These are phyloP conservation scores for Thalassiosira livingstoniorum DNA, from an alignment of 352 stramenopile genomes.

Conservation along the genomic window DNA sequence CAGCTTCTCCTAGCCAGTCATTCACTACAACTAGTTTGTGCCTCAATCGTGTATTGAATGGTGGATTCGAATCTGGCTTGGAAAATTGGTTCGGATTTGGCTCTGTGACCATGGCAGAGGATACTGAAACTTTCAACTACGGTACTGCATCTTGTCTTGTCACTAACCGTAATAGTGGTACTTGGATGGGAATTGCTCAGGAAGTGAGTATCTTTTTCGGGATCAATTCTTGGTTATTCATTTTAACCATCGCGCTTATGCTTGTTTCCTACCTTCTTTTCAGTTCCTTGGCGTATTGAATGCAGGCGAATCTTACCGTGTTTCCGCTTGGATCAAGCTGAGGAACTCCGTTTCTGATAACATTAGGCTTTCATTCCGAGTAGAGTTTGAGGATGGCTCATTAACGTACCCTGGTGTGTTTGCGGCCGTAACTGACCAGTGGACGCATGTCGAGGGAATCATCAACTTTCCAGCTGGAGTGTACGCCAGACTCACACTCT, in stretches of 20 bases:
- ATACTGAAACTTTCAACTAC: background rate
- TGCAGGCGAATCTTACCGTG: too few species aligned
- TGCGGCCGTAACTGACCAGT: background rate
- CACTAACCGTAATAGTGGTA: too few species aligned
- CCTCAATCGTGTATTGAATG: background rate
- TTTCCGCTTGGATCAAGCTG: too few species aligned
- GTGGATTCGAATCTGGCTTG: background rate
- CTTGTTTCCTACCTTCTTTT: too few species aligned
- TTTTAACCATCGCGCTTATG: too few species aligned
- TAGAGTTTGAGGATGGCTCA: too few species aligned
- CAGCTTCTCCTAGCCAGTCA: background rate
- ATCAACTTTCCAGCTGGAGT: background rate
- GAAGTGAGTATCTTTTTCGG: too few species aligned
- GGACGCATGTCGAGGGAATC: background rate
- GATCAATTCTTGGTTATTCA: too few species aligned
- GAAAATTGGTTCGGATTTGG: background rate
- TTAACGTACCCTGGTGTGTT: background rate
- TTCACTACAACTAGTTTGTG: background rate
- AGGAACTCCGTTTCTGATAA: too few species aligned
- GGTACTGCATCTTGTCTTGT: background rate
- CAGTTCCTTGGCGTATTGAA: too few species aligned
- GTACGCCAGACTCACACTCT: background rate
- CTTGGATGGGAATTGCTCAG: too few species aligned
- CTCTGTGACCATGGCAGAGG: background rate
- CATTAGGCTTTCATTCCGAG: too few species aligned